Base-by-base conservation (phyloP, 2,329 filamentous ascomycete species). In the Grosmannia penicillata region DNA sequence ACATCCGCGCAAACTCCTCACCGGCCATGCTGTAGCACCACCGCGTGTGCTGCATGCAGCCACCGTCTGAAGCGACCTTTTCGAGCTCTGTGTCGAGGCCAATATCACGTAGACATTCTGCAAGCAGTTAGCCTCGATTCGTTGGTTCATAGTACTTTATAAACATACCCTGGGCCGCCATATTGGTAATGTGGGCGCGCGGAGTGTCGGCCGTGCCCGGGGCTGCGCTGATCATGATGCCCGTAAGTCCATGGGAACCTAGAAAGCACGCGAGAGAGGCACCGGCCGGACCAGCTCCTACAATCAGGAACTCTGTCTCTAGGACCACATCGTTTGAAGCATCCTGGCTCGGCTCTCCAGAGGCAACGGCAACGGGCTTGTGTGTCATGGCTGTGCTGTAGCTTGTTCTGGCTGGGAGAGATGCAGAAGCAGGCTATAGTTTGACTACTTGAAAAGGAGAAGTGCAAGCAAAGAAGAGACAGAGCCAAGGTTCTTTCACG, bases 151-250 rank as follows among this genome's bases (percentile, higher is more conserved):
- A 14, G 11, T 14, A 4, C 15, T 6, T 18, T 17, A 2, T n/a
- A 5, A n/a, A 26, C 31, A 11, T 48, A 61, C 60, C 59, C 15
- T 70, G 49, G 0, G 68, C 68, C 0, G 69, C 70, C 52, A 67
- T 68, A 49, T 75, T 78, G 31, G 67, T 74, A 40, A 75, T 71
- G 48, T 77, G 72, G 1, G 72, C 72, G 21, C 73, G 57, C 1
- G 73, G 73, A 2, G 70, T 74, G 40, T 68, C 56, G 2, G 72
- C 68, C 1, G 65, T 72, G 4, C 63, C 61, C 0, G 67, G 52
- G 0, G 64, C 61, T 2, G 59, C 49, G 7, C 62, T 61, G 36
- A 78, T 58, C 44, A 76, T 62, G 32, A 76, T 59, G 1, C 73
- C 73, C 23, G 54, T 65, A 4, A 69, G 50, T 63, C 66, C 64